phyloP scores from a whole-genome alignment of 169 alveolate genomes.

The Plasmodium knowlesi region DNA sequence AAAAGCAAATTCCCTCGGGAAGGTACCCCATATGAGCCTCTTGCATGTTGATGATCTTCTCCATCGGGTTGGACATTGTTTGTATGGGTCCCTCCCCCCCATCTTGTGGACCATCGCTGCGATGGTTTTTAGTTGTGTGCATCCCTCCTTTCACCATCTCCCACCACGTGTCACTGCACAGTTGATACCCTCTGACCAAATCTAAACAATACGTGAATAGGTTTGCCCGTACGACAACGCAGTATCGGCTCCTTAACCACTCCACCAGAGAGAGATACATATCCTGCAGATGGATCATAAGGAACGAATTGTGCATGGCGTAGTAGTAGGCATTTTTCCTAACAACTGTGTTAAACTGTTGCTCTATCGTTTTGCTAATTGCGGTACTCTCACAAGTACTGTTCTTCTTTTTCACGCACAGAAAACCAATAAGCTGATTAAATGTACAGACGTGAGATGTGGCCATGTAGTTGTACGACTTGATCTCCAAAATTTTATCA shows the following conservation, averaged over 20 bases:
- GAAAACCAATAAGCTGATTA: not conserved
- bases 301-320: slow-evolving; percentile 43
- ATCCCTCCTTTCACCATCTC: not conserved
- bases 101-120: not conserved
- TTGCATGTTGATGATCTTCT: not conserved
- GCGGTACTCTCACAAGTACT: not conserved
- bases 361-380: not conserved
- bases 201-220: slow-evolving; percentile 20
- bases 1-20: not conserved
- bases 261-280: slow-evolving; percentile 5
- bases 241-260: not conserved
- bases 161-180: not conserved
- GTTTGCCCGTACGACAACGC: slow-evolving; percentile 7
- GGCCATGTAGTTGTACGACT: slow-evolving; percentile 67
- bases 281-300: slow-evolving; percentile 25
- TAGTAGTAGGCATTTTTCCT: slow-evolving; percentile 58
- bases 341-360: slow-evolving; percentile 3
- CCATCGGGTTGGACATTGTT: not conserved
- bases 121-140: not conserved
- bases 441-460: slow-evolving; percentile 35
- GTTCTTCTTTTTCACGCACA: not conserved
- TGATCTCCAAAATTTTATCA: slow-evolving; percentile 25
- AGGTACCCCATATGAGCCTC: not conserved
- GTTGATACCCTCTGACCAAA: not conserved
- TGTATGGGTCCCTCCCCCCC: not conserved